phyloP scores from a whole-genome alignment of 1,139 yeast species.

The Geotrichum europaeum region DNA sequence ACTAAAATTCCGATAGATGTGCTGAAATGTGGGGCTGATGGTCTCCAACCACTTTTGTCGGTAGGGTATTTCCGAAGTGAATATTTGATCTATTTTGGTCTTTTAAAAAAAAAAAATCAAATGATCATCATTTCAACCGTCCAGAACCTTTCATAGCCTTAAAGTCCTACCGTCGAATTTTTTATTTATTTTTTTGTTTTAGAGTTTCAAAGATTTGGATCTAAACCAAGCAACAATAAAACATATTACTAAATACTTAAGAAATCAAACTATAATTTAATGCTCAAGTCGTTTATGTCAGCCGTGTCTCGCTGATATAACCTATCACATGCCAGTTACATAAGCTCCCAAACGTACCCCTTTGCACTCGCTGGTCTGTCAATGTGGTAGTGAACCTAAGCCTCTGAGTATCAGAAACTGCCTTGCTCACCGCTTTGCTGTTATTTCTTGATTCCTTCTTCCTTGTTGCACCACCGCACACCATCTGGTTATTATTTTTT shows the following conservation, averaged over 20 bases:
- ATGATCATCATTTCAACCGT: no score
- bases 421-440: not conserved
- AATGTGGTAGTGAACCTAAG: not conserved
- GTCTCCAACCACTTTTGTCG: no score
- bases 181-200: no score
- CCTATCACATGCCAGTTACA: not conserved
- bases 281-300: not conserved
- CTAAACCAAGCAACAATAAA: not conserved
- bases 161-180: no score
- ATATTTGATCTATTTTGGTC: no score
- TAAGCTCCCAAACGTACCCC: not conserved
- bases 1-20: no score
- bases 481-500: not conserved
- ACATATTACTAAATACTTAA: not conserved
- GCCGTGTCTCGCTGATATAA: not conserved
- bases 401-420: not conserved
- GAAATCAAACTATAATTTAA: not conserved
- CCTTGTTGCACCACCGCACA: not conserved
- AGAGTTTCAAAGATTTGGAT: no score
- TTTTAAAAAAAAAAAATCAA: no score
- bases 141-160: no score
- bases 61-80: no score
- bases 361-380: not conserved
- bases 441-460: not conserved
- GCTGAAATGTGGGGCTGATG: no score